These are phyloP conservation scores for Pelargonium nanum DNA, from an alignment of 345 rosid species.

Conservation along the genomic window DNA sequence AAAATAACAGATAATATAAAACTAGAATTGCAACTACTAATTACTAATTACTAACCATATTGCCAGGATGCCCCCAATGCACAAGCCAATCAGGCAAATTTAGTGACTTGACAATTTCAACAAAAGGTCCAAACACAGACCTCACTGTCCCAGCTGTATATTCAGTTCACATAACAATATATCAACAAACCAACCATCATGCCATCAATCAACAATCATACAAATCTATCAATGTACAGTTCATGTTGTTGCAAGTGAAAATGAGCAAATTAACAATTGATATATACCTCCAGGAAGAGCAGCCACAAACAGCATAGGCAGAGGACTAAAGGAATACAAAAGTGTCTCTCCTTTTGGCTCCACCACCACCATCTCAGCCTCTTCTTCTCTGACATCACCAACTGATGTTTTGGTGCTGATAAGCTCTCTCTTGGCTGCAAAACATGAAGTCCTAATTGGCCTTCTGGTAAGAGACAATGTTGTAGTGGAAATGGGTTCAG, in stretches of 20 bases:
- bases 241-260: not conserved
- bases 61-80: conserved; percentile 95
- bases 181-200: not conserved
- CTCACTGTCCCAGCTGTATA: conserved; percentile 56
- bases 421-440: conserved; percentile 21
- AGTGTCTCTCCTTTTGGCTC: conserved; percentile 34
- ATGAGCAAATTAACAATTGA: not conserved
- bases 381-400: conserved; percentile 10
- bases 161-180: not conserved
- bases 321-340: conserved; percentile 55
- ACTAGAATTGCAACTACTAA: not conserved
- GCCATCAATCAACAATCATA: not conserved
- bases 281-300: conserved; percentile 76
- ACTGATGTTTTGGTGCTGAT: too few species aligned
- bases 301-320: conserved; percentile 54
- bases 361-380: conserved; percentile 9
- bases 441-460: conserved; percentile 6
- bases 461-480: conserved; percentile 11
- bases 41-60: conserved; percentile 40
- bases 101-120: conserved; percentile 64
- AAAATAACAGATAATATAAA: not conserved
- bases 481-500: too few species aligned
- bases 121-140: conserved; percentile 62
- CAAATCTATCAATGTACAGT: not conserved
- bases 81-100: conserved; percentile 86